Base-by-base conservation (phyloP, 768 basidiomycete species). In the Mycena epipterygia region DNA sequence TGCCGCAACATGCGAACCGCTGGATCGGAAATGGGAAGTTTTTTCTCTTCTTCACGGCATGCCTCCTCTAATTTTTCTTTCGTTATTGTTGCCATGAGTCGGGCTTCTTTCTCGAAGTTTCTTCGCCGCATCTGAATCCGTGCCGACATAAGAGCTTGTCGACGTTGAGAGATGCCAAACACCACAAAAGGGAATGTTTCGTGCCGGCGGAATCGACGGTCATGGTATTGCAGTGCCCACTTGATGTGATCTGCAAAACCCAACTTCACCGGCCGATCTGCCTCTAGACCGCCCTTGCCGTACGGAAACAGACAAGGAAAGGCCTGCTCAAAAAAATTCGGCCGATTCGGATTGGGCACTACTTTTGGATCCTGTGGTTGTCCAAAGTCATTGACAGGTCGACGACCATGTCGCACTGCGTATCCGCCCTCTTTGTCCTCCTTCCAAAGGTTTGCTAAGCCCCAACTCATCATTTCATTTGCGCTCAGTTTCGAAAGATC, bases 251-350 rank as follows among this genome's bases (percentile, higher is more conserved):
- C 76, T 2, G n/a, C 23, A 23, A 77, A 76, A 14, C 16, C 16
- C 21, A 78, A n/a, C 17, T 33, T 21, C 2, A 58, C 49, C 5
- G 62, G 62, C 35, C 63, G 21, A 14, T 68, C 49, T 3, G 60
- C 59, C 48, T 83, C 81, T 29, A 81, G 55, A 0, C 83, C 81
- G 0, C 81, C 81, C 4, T 32, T n/a, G 0, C 81, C 81, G 73
- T 78, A 83, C 5, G 81, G 80, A 71, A 77, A 82, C 0, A 81
- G 63, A 17, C 56, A 66, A 0, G 78, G 80, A 62, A 78, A 81
- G 11, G 73, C 65, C 35, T 62, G n/a, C n/a, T n/a, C n/a, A n/a
- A n/a, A n/a, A n/a, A n/a, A n/a, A n/a, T n/a, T n/a, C n/a, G n/a
- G n/a, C n/a, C n/a, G n/a, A n/a, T n/a, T n/a, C n/a, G n/a, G n/a